Evolutionary conservation across 1,284 basidiomycete species (phyloP), one percentile per base, ranked within the genome.

Genomic region (Pascua sp.): DNA sequence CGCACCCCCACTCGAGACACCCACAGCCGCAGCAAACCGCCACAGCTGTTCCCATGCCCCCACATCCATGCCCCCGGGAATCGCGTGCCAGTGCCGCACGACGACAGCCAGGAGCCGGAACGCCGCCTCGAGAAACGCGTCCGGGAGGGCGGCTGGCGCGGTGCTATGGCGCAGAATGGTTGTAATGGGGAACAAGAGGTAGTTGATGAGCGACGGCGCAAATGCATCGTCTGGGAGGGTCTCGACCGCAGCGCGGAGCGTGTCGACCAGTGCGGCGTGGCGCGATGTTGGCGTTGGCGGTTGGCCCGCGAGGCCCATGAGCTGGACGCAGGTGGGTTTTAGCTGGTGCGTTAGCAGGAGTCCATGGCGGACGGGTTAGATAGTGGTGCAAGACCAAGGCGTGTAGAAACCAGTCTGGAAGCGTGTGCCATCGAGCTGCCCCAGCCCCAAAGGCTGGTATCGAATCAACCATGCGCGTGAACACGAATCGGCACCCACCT

Each of bases 111-210:
- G 78, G 7, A 83, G 77, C n/a, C 79, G 66, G 60, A 95, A 80
- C 32, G 91, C 76, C 56, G 83, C 84, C 72, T 93, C 90, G 52
- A 95, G 78, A 24, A 91, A 78, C 63, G 85, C 84, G 68, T 94
- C 88, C 9, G 91, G 89, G 42, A 93, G 85, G 10, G 81, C 75
- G 4, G 81, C 67, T 10, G 86, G 82, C 9, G 80, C 62, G 68
- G 91, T 42, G 13, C 65, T 89, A 38, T 88, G 85, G 51, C 87
- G 85, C 18, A 96, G 81, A 49, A 94, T 84, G 32, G 85, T 84
- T 0, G 90, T 90, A 55, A 96, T 72, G 1, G 93, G 93, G 65
- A 91, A 89, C 76, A 93, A 89, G 39, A 86, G 79, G 74, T 96
- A 97, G 52, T 87, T 86, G 47, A 91, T 83, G 43, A 92, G 80